A percentile compares a stretch with the other conserved stretches of the same genome.
These are phyloP conservation scores for Dioszegia hungarica DNA, from an alignment of 768 basidiomycete genomes.

Conservation along the genomic window DNA sequence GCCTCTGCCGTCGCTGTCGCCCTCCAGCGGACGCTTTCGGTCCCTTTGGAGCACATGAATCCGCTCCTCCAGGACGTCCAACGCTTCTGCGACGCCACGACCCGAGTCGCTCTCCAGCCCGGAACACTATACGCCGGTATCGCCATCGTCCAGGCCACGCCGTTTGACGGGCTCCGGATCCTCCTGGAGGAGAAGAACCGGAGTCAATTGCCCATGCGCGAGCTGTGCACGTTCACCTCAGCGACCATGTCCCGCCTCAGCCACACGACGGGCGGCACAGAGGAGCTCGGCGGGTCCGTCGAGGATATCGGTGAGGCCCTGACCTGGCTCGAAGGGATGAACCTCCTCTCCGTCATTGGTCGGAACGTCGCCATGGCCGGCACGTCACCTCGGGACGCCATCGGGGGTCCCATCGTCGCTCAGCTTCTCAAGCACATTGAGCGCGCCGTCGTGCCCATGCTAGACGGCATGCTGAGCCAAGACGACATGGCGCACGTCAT, in stretches of 20 bases:
- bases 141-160: constrained; percentile 47
- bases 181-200: constrained; percentile 40
- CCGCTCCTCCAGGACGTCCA: constrained; percentile 41
- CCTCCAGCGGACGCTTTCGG: constrained; percentile 41
- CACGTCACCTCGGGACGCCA: not conserved
- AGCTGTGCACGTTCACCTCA: constrained; percentile 31
- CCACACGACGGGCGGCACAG: not conserved
- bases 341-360: constrained; percentile 37
- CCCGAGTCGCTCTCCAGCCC: constrained; percentile 26
- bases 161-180: constrained; percentile 48
- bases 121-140: constrained; percentile 45
- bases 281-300: constrained; percentile 31
- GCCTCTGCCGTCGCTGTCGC: constrained; percentile 38
- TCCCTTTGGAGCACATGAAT: constrained; percentile 40
- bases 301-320: constrained; percentile 48
- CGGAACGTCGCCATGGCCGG: constrained; percentile 24
- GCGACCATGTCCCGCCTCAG: constrained; percentile 7
- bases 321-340: constrained; percentile 42
- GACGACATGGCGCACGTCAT: constrained; percentile 45
- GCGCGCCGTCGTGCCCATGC: constrained; percentile 44
- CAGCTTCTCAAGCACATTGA: constrained; percentile 34
- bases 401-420: constrained; percentile 15
- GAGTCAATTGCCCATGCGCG: constrained; percentile 45
- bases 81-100: constrained; percentile 37
- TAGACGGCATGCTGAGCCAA: constrained; percentile 40